Evolutionary conservation across 305 asterid species (phyloP).

Genomic region (Fraxinus platypoda): DNA sequence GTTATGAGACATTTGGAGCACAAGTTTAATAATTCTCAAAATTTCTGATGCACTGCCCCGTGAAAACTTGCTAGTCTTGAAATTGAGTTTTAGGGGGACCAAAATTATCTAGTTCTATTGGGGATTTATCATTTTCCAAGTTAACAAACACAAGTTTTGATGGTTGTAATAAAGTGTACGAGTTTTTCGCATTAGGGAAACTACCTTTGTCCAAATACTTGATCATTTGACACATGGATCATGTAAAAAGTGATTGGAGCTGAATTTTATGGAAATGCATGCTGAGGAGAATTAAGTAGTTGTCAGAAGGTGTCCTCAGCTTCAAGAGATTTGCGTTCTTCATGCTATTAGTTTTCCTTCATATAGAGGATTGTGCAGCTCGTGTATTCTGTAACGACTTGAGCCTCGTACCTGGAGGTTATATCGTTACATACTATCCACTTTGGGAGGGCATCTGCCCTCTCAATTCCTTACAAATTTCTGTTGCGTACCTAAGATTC

Average conservation of each 20-base stretch:
- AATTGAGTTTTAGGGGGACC: constrained; percentile 27
- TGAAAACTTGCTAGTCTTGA: constrained; percentile 15
- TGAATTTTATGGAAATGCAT: neutral
- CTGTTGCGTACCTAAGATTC: too few relatives aligned
- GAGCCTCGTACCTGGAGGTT: too few relatives aligned
- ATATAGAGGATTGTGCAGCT: neutral
- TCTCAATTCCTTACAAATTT: too few relatives aligned
- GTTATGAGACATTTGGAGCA: constrained; percentile 9
- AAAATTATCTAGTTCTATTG: constrained; percentile 29
- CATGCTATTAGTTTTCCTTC: neutral
- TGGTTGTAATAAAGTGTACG: constrained; percentile 22
- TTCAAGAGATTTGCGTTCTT: neutral
- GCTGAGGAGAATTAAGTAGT: neutral
- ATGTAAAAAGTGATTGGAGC: constrained; percentile 9
- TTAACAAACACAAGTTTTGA: constrained; percentile 16
- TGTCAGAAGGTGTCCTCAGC: neutral
- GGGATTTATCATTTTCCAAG: constrained; percentile 12
- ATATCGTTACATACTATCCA: too few relatives aligned
- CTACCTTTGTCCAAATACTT: constrained; percentile 25
- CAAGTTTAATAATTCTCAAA: constrained; percentile 14
- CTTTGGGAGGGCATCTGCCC: too few relatives aligned
- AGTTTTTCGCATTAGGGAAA: constrained; percentile 30
- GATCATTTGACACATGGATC: constrained; percentile 24
- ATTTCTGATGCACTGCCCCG: constrained; percentile 29
- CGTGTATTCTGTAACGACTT: too few relatives aligned